A percentile compares a stretch with the other conserved stretches of the same genome.
Evolutionary conservation across 2,329 filamentous ascomycete species (phyloP).

Genomic region (Aspergillus sergii): DNA sequence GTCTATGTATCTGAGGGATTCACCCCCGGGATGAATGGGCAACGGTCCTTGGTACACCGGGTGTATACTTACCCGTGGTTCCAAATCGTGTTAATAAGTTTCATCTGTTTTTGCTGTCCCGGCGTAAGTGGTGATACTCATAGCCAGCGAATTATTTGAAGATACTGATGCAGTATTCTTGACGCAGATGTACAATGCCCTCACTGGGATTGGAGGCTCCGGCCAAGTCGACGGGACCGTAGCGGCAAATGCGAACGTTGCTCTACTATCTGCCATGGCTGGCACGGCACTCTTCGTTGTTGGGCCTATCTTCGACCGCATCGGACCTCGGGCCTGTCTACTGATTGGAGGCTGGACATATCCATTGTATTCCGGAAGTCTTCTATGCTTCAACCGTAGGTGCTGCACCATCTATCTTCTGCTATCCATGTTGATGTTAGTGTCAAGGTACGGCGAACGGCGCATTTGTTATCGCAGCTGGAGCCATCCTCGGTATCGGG

Average conservation of each 20-base stretch:
- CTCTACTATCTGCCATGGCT: conserved; percentile 47
- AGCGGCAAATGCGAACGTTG: conserved; percentile 51
- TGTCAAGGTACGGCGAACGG: conserved; percentile 38
- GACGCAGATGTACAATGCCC: conserved; percentile 53
- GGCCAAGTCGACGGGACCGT: conserved; percentile 51
- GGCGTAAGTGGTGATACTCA: conserved; percentile 22
- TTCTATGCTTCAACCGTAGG: conserved; percentile 48
- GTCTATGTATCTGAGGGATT: background rate
- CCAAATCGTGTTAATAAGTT: conserved; percentile 52
- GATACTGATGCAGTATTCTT: background rate
- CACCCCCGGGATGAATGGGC: background rate
- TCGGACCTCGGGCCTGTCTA: conserved; percentile 48
- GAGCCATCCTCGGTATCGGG: conserved; percentile 51
- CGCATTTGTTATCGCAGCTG: conserved; percentile 49
- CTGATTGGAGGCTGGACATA: conserved; percentile 52
- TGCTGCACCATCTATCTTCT: background rate
- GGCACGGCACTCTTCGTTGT: conserved; percentile 49
- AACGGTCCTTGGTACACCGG: background rate
- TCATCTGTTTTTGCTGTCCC: conserved; percentile 54
- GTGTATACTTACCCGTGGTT: conserved; percentile 45
- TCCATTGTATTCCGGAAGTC: conserved; percentile 48
- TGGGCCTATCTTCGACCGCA: conserved; percentile 47
- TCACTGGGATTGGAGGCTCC: conserved; percentile 49
- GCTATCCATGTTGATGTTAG: background rate
- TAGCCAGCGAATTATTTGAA: no score